Evolutionary conservation across 1,139 yeast genomes (phyloP).

Genomic region (Hyphopichia buzzinii): DNA sequence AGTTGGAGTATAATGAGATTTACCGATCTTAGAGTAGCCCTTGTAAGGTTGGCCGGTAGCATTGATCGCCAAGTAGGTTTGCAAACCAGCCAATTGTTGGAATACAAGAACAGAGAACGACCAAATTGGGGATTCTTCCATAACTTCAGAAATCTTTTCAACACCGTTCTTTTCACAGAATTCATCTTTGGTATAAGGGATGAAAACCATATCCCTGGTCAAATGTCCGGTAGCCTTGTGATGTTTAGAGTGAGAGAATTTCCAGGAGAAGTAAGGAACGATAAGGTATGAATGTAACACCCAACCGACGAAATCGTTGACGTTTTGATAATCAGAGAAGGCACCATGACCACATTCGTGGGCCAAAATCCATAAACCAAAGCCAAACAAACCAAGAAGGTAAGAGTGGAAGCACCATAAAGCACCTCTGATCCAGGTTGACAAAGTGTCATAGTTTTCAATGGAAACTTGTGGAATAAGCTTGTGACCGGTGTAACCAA

Average conservation of each 20-base stretch:
- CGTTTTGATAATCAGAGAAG: slow-evolving; percentile 64
- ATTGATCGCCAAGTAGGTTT: slow-evolving; percentile 60
- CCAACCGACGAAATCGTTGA: slow-evolving; percentile 83
- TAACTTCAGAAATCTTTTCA: slow-evolving; percentile 51
- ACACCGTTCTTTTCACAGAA: slow-evolving; percentile 42
- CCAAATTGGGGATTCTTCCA: slow-evolving; percentile 73
- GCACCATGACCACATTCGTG: slow-evolving; percentile 93
- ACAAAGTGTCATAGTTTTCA: slow-evolving; percentile 20
- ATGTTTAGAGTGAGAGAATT: slow-evolving; percentile 77
- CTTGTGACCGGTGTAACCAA: slow-evolving; percentile 53
- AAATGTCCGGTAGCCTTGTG: slow-evolving; percentile 87
- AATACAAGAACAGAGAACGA: slow-evolving; percentile 53
- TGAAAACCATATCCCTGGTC: slow-evolving; percentile 78
- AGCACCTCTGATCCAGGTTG: slow-evolving; percentile 27
- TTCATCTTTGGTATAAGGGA: slow-evolving; percentile 65
- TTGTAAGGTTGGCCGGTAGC: slow-evolving; percentile 75
- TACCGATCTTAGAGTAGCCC: slow-evolving; percentile 44
- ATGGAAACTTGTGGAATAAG: slow-evolving; percentile 40
- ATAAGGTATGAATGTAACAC: slow-evolving; percentile 70
- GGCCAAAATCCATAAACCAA: slow-evolving; percentile 84
- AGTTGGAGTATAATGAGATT: slow-evolving; percentile 66
- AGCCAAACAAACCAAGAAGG: slow-evolving; percentile 64
- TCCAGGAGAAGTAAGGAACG: slow-evolving; percentile 89
- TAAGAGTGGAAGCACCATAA: slow-evolving; percentile 41
- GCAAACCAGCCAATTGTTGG: slow-evolving; percentile 81